A percentile compares a stretch with the other conserved stretches of the same genome.
phyloP scores from a whole-genome alignment of 805 yeast genomes.

The Candida argentea region DNA sequence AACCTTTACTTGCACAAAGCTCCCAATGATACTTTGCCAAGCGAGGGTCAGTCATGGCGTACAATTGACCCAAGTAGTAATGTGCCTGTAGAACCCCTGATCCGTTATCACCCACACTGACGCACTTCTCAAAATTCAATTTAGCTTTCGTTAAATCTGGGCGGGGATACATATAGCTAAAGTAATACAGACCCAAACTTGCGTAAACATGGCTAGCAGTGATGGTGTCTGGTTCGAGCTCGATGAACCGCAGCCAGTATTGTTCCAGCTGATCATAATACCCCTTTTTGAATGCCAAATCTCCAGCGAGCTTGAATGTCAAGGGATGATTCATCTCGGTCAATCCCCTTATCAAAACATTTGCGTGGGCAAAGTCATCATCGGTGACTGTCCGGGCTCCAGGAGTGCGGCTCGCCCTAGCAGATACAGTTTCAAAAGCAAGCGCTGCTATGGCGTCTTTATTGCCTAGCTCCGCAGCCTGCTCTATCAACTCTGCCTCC shows the following conservation, averaged over 20 bases:
- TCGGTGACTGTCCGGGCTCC: conserved; percentile 17
- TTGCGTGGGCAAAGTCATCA: conserved; percentile 59
- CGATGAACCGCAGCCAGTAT: conserved; percentile 50
- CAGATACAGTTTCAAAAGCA: conserved; percentile 50
- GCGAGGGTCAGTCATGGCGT: conserved; percentile 51
- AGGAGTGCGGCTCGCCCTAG: conserved; percentile 6
- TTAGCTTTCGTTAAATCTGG: conserved; percentile 46
- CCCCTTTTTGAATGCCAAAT: conserved; percentile 47
- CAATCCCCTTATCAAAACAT: conserved; percentile 45
- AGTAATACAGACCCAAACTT: conserved; percentile 52
- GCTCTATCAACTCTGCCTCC: conserved; percentile 68
- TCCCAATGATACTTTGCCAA: conserved; percentile 67
- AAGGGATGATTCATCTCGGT: conserved; percentile 58
- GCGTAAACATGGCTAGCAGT: conserved; percentile 65
- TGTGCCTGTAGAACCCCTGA: conserved; percentile 61
- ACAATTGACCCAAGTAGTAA: conserved; percentile 64
- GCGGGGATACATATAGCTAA: conserved; percentile 27
- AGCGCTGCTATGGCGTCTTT: conserved; percentile 70
- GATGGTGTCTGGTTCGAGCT: conserved; percentile 46
- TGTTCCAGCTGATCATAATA: conserved; percentile 43
- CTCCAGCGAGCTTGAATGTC: conserved; percentile 72
- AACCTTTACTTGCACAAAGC: conserved; percentile 66
- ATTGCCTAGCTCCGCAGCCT: conserved; percentile 76
- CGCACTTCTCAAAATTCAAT: conserved; percentile 47
- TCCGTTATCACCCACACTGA: conserved; percentile 51